phyloP scores from a whole-genome alignment of 495 filamentous ascomycete species.

The Talaromyces borbonicus region DNA sequence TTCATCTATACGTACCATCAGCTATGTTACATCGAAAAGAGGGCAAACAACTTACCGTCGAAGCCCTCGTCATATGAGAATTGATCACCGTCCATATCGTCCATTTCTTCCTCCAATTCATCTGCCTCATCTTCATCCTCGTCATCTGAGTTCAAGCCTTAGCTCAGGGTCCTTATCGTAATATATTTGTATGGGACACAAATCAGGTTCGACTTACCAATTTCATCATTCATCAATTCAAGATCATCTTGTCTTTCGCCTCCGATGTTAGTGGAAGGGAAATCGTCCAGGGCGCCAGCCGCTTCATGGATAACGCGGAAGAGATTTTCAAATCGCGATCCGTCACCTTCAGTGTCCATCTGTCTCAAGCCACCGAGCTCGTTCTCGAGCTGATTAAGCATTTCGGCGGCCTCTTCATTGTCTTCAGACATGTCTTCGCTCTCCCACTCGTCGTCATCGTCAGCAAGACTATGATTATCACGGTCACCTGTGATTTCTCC shows the following conservation, averaged over 20 bases:
- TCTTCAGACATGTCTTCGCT: constrained; percentile 46
- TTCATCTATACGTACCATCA: constrained; percentile 25
- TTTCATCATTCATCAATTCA: constrained; percentile 60
- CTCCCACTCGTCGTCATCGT: constrained; percentile 49
- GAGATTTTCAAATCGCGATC: constrained; percentile 35
- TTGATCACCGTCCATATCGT: constrained; percentile 39
- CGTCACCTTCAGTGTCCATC: constrained; percentile 54
- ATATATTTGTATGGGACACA: constrained; percentile 8
- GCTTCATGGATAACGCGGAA: constrained; percentile 36
- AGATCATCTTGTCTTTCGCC: constrained; percentile 39
- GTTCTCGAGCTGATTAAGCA: constrained; percentile 39
- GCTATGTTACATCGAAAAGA: constrained; percentile 9
- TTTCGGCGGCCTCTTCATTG: constrained; percentile 45
- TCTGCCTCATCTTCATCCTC: constrained; percentile 45
- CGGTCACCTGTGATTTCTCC: constrained; percentile 52
- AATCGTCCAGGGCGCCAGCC: constrained; percentile 26
- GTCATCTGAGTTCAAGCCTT: constrained; percentile 1
- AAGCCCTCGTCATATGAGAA: constrained; percentile 32
- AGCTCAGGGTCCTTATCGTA: too few relatives aligned
- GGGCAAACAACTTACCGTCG: constrained; percentile 22
- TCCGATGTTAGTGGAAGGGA: constrained; percentile 27
- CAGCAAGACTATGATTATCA: constrained; percentile 51
- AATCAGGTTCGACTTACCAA: constrained; percentile 44
- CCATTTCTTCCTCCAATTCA: constrained; percentile 39
- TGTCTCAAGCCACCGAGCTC: constrained; percentile 55